Conservation (phyloP, 176 grass and related monocot genomes). For the Pharus latifolius region DNA sequence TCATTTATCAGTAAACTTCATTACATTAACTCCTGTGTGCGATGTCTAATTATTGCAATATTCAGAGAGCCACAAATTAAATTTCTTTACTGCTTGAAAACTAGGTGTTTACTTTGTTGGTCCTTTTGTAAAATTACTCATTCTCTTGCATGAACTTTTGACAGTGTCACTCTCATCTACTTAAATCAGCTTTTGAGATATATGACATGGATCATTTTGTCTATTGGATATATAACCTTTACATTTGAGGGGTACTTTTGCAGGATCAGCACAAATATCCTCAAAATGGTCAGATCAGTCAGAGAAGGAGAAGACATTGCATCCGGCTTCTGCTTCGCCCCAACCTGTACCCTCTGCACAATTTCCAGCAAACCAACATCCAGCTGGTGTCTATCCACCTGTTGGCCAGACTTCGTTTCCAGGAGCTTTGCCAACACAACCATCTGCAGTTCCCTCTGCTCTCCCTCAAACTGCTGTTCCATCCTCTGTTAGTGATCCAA, state of each 20-base stretch:
- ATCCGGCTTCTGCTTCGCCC: constrained; percentile 16
- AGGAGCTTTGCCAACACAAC: constrained; percentile 40
- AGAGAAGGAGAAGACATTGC: constrained; percentile 37
- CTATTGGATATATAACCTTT: not conserved
- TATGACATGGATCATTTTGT: not conserved
- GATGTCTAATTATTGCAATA: not conserved
- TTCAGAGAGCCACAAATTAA: not conserved
- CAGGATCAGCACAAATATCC: constrained; percentile 47
- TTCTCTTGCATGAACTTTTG: too few relatives aligned
- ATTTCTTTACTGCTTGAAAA: not conserved
- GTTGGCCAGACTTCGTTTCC: constrained; percentile 37
- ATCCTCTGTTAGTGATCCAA: constrained; percentile 26
- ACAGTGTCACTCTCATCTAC: not conserved
- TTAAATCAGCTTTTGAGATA: not conserved
- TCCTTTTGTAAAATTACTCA: not conserved
- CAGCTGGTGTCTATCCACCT: constrained; percentile 31
- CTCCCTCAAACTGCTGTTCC: constrained; percentile 19
- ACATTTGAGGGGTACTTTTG: not conserved
- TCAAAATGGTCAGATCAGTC: constrained; percentile 55
- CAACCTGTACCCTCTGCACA: constrained; percentile 25
- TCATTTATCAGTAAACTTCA: not conserved
- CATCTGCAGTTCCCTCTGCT: constrained; percentile 12
- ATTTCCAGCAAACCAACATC: constrained; percentile 32
- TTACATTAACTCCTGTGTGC: not conserved
- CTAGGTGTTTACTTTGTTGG: not conserved